Base-by-base conservation (phyloP, 2,329 filamentous ascomycete species). In the Colletotrichum sp. region DNA sequence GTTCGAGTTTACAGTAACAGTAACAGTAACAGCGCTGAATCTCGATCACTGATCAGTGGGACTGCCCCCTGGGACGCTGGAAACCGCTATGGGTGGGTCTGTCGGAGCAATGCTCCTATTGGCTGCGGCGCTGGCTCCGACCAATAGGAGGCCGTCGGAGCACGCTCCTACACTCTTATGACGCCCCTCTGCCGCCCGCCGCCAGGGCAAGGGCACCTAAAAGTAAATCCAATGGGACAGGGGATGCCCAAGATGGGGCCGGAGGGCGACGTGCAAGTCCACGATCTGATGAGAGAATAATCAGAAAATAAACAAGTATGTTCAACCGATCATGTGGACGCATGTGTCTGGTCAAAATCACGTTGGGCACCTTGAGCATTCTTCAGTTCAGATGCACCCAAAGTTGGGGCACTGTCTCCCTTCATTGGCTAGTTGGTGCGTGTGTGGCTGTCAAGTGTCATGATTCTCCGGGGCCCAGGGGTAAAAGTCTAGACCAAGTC, bases 91-190 rank as follows among this genome's bases (percentile, higher is more conserved):
- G 57, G 24, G 63, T 75, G 73, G 69, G 68, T 36, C 63, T 0
- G 16, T n/a, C 22, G 52, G 36, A 24, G 39, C 9, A 8, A n/a
- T 22, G 26, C 63, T 64, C 6, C 57, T n/a, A 75, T 75, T 75
- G 73, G 73, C 22, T 26, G 18, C 8, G 7, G n/a, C 5, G 57
- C 26, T 18, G 4, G 3, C 48, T n/a, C 32, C 48, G n/a, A 22
- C 73, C 73, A 75, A 75, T 75, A 26, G 73, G 69, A 73, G 26
- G 30, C 9, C 24, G 70, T 64, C 69, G 73, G 73, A 75, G 73
- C 73, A 44, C 18, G 73, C 73, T 75, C 73, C 73, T 75, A 9
- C 26, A 2, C 13, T 34, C 16, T 18, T 6, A 44, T 28, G 15
- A 44, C 34, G 32, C 62, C 62, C 62, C 62, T 64, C 62, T 7